phyloP scores from a whole-genome alignment of 2,329 filamentous ascomycete species.

The Penicillium sclerotigenum region DNA sequence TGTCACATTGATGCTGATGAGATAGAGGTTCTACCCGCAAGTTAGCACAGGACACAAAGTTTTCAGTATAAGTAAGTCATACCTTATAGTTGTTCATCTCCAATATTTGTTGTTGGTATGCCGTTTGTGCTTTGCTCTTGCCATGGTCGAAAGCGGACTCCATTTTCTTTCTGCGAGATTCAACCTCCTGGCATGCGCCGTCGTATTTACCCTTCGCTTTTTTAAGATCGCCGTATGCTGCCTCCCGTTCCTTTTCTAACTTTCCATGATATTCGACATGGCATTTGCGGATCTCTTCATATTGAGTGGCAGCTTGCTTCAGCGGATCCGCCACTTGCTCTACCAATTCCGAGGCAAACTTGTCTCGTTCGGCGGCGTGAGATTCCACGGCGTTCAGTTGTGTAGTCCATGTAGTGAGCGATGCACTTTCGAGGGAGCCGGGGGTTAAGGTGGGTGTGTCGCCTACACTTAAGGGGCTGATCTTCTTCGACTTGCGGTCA shows the following conservation, averaged over 20 bases:
- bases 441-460: slow-evolving; percentile 91
- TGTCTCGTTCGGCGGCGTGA: slow-evolving; percentile 83
- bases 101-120: slow-evolving; percentile 85
- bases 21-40: slow-evolving; percentile 72
- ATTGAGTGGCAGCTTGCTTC: slow-evolving; percentile 68
- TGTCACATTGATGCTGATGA: slow-evolving; percentile 92
- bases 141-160: slow-evolving; percentile 83
- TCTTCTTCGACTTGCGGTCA: slow-evolving; percentile 92
- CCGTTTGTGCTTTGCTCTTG: slow-evolving; percentile 84
- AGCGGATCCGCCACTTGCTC: slow-evolving; percentile 81
- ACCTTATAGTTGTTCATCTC: slow-evolving; percentile 95
- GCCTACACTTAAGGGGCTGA: slow-evolving; percentile 82
- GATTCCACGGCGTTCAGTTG: slow-evolving; percentile 88
- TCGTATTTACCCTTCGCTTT: slow-evolving; percentile 96
- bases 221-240: slow-evolving; percentile 76
- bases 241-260: slow-evolving; percentile 83
- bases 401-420: slow-evolving; percentile 93
- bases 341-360: slow-evolving; percentile 74
- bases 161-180: slow-evolving; percentile 89
- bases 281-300: slow-evolving; percentile 88
- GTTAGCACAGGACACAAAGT: slow-evolving; percentile 22
- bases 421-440: slow-evolving; percentile 92
- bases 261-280: slow-evolving; percentile 86
- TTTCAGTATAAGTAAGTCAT: background rate
- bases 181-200: slow-evolving; percentile 86